A percentile compares a stretch with the other conserved stretches of the same genome.
phyloP scores from a whole-genome alignment of 441 rosid genomes.

The Adansonia madagascariensis region DNA sequence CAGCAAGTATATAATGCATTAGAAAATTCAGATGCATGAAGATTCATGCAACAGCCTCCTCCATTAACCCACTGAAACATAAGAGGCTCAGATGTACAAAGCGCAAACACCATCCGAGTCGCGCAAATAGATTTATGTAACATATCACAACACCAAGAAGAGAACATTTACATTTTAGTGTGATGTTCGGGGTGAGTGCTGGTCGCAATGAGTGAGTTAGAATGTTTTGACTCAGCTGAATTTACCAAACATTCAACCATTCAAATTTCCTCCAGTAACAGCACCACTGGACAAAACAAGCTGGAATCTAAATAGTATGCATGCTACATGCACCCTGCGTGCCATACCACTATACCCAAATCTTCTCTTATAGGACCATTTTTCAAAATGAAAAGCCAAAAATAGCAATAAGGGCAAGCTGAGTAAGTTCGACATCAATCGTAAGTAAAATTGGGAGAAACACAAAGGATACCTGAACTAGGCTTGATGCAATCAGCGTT shows the following conservation, averaged over 20 bases:
- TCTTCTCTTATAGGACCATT: not conserved
- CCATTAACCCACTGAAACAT: not conserved
- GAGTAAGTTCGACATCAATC: constrained; percentile 10
- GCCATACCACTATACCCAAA: not conserved
- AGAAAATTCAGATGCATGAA: constrained; percentile 5
- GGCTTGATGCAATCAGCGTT: constrained; percentile 77
- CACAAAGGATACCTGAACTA: constrained; percentile 70
- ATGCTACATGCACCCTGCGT: not conserved
- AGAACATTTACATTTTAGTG: not conserved
- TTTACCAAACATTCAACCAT: not conserved
- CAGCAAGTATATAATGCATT: constrained; percentile 32
- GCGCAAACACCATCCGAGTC: not conserved
- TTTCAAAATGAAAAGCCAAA: not conserved
- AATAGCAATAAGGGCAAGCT: not conserved
- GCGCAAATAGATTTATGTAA: not conserved
- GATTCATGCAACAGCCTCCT: not conserved
- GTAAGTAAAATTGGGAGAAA: constrained; percentile 14
- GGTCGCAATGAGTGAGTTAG: not conserved
- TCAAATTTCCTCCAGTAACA: not conserved
- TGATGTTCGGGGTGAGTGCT: not conserved
- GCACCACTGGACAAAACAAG: not conserved
- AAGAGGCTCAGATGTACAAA: not conserved
- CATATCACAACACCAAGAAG: not conserved
- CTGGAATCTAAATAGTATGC: not conserved
- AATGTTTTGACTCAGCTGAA: not conserved